Percentiles rank a stretch among this genome's conserved stretches.
These are phyloP conservation scores for Amanita exitialis DNA, from an alignment of 768 basidiomycete genomes.

Conservation along the genomic window DNA sequence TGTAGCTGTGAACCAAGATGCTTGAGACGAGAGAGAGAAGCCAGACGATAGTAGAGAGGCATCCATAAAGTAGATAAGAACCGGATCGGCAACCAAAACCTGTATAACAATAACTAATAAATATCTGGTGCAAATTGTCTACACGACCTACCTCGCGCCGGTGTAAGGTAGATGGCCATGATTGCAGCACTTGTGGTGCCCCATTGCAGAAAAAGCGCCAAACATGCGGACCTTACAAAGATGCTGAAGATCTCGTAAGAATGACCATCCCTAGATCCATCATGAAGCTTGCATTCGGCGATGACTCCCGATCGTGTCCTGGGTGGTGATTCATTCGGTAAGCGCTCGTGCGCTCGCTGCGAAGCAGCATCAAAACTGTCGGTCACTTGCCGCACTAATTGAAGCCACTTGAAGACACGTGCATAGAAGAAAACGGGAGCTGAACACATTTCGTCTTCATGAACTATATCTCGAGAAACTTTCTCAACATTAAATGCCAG, in stretches of 20 bases:
- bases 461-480: not conserved
- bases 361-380: slow-evolving; percentile 9
- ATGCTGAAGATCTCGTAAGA: slow-evolving; percentile 7
- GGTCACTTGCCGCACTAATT: slow-evolving; percentile 9
- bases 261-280: not conserved
- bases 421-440: slow-evolving; percentile 16
- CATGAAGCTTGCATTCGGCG: not conserved
- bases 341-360: not conserved
- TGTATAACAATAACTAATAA: not conserved
- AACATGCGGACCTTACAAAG: slow-evolving; percentile 7
- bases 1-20: slow-evolving; percentile 15
- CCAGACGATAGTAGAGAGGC: slow-evolving; percentile 14
- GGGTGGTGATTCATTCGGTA: not conserved
- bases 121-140: not conserved
- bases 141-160: slow-evolving; percentile 13
- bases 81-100: not conserved
- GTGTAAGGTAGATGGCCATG: slow-evolving; percentile 13
- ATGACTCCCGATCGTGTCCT: not conserved
- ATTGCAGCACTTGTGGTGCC: slow-evolving; percentile 16
- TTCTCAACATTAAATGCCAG: too few relatives aligned
- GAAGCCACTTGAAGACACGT: slow-evolving; percentile 13
- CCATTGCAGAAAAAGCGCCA: slow-evolving; percentile 16
- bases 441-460: slow-evolving; percentile 11
- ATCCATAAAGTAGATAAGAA: slow-evolving; percentile 13
- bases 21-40: slow-evolving; percentile 15